Evolutionary conservation across 345 rosid species (phyloP), one percentile per base, ranked within the genome.

Genomic region (Arabidopsis suecica): DNA sequence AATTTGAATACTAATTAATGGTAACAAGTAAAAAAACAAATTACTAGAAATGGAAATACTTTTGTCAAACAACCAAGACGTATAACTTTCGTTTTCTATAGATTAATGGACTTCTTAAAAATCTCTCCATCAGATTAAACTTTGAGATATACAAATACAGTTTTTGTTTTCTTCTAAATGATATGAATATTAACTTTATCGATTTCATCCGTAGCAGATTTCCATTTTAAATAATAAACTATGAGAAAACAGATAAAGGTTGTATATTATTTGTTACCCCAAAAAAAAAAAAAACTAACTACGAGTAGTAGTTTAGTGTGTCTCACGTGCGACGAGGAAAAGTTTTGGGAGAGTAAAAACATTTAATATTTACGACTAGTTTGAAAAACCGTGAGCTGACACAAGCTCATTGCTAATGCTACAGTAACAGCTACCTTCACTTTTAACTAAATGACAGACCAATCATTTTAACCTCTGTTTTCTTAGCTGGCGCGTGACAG

Each of bases 321-420:
- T 40, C 78, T 81, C 86, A 84, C 81, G 83, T 84, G 88, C 77
- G 75, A 69, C 57, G 20, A 72, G 51, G 69, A 51, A 53, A 69
- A 48, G 63, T 73, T 69, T 61, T 73, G 51, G 37, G 73, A 79
- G 49, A 10, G 28, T 1, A 66, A 22, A 69, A 38, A 37, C 5
- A 28, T 51, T 51, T 13, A 18, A 18, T 28, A 8, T n/a, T 22
- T 41, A 65, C 54, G 33, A 36, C 78, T 37, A 66, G 51, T 66
- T 54, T 61, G 38, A 10, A 41, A 60, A 73, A 63, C 74, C 71
- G 28, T 59, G 75, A 63, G 38, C 69, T 64, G 70, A 62, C 77
- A 78, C 77, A 71, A 71, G 69, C 63, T 71, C 18, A 78, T 65
- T 65, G 68, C 58, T 51, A 71, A 40, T 16, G 73, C 57, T 78